These are phyloP conservation scores for Fraxinus americana DNA, from an alignment of 257 asterid species.

Conservation along the genomic window DNA sequence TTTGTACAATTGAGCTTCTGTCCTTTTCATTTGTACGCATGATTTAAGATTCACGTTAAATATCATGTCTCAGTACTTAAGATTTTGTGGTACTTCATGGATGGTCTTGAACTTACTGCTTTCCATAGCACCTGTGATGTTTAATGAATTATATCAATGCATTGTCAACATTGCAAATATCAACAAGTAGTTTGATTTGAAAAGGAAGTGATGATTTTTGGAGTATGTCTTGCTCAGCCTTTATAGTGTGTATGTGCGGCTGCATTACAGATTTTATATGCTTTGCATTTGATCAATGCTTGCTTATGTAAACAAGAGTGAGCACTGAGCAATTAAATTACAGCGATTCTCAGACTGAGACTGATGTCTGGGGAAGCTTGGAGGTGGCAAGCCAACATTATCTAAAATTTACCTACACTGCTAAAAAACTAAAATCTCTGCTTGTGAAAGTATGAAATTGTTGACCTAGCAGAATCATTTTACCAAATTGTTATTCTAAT, in stretches of 20 bases:
- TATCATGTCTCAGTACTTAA: not conserved
- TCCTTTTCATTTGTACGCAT: not conserved
- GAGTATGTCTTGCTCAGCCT: not conserved
- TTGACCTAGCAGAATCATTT: not conserved
- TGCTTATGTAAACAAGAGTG: not conserved
- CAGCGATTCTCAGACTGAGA: not conserved
- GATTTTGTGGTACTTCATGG: not conserved
- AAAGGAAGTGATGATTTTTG: not conserved
- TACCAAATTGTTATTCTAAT: constrained; percentile 11
- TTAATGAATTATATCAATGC: not conserved
- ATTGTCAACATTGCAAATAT: not conserved
- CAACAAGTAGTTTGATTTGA: not conserved
- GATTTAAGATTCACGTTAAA: not conserved
- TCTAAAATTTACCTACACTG: not conserved
- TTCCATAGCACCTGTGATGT: not conserved
- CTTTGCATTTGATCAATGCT: not conserved
- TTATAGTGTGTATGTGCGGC: not conserved
- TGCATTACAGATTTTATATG: not conserved
- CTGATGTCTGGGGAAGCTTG: not conserved
- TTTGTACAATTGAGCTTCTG: constrained; percentile 71
- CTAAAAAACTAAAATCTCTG: not conserved
- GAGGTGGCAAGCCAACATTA: not conserved
- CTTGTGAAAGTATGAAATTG: not conserved
- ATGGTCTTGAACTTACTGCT: not conserved
- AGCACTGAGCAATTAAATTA: not conserved